These are phyloP conservation scores for Talaromyces atroroseus DNA, from an alignment of 2,329 filamentous ascomycete species.

Conservation along the genomic window DNA sequence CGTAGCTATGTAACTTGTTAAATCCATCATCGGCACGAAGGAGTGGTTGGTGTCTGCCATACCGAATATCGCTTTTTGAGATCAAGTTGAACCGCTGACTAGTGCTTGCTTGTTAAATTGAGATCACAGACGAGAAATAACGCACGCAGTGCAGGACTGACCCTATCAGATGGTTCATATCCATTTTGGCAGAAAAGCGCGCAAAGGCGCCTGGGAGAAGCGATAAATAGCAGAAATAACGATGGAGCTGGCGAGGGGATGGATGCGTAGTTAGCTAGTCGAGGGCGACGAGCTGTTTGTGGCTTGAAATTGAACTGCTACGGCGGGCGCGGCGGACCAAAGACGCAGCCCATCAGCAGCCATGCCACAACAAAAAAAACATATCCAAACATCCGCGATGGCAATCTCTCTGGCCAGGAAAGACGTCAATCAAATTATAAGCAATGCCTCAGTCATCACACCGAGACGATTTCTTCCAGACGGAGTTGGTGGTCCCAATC, in stretches of 20 bases:
- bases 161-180: constrained; percentile 49
- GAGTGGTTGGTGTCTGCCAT: constrained; percentile 31
- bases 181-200: constrained; percentile 36
- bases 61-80: constrained; percentile 97
- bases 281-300: constrained; percentile 16
- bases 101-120: constrained; percentile 33
- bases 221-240: constrained; percentile 15
- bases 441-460: constrained; percentile 64
- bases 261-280: not conserved
- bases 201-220: constrained; percentile 23
- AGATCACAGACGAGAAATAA: constrained; percentile 27
- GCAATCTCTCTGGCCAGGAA: no score
- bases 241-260: constrained; percentile 21
- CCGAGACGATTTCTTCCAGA: constrained; percentile 84
- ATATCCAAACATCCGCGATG: no score
- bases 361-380: no score
- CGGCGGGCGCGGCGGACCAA: not conserved
- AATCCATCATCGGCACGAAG: constrained; percentile 15
- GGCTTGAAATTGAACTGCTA: constrained; percentile 14
- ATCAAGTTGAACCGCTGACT: constrained; percentile 94
- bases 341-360: not conserved
- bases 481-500: constrained; percentile 57
- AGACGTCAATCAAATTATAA: not conserved
- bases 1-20: constrained; percentile 62
- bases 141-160: constrained; percentile 27